These are phyloP conservation scores for Eimeria falciformis DNA, from an alignment of 169 alveolate genomes.

Conservation along the genomic window DNA sequence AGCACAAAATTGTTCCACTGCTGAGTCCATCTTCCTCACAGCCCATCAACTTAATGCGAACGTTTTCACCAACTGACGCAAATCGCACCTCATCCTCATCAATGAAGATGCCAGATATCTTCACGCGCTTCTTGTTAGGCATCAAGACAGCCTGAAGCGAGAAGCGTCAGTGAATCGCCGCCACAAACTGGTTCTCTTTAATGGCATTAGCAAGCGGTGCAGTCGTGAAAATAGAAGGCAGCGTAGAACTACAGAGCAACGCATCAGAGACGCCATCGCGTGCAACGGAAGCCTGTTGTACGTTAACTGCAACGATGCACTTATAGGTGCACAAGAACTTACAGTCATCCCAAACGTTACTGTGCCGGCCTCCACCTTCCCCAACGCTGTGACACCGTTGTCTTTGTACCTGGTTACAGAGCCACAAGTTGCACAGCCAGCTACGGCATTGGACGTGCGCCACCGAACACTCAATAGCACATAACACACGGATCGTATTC, in stretches of 20 bases:
- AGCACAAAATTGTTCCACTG: constrained; percentile 97
- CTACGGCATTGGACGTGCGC: too few species aligned
- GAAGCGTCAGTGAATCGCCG: constrained; percentile 81
- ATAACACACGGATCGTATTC: too few species aligned
- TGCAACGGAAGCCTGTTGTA: not conserved
- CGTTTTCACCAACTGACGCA: constrained; percentile 95
- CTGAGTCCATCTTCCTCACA: constrained; percentile 95
- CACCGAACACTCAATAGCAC: too few species aligned
- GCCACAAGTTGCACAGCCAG: too few species aligned
- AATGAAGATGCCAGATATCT: constrained; percentile 87
- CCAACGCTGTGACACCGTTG: constrained; percentile 93
- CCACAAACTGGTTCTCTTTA: too few species aligned
- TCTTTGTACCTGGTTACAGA: constrained; percentile 87
- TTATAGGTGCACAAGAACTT: constrained; percentile 20
- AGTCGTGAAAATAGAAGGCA: not conserved
- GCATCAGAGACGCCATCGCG: not conserved
- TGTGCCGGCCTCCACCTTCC: constrained; percentile 92
- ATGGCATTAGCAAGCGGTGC: too few species aligned
- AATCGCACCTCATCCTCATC: constrained; percentile 92
- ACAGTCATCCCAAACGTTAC: constrained; percentile 79
- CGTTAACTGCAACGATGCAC: constrained; percentile 46
- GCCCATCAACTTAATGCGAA: constrained; percentile 90
- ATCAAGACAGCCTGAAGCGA: constrained; percentile 85
- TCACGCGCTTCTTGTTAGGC: constrained; percentile 92
- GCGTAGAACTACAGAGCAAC: not conserved